Evolutionary conservation across 2,329 filamentous ascomycete genomes (phyloP).

Genomic region (Phialemoniopsis sp.): DNA sequence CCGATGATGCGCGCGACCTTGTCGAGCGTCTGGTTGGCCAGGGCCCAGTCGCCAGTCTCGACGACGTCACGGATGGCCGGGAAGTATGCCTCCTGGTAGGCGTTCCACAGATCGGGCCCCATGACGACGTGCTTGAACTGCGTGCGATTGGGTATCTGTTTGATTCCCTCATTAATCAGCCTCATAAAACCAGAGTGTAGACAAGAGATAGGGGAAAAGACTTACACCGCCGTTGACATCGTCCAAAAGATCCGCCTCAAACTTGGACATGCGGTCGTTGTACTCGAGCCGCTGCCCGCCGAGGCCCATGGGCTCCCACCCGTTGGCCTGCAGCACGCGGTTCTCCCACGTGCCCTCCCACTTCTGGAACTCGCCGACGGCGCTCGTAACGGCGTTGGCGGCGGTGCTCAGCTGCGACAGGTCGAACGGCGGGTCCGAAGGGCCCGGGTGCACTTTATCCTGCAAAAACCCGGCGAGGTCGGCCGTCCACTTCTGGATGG

Average conservation of each 20-base stretch:
- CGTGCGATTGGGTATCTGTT: conserved; percentile 73
- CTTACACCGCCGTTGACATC: conserved; percentile 69
- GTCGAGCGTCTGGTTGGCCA: conserved; percentile 64
- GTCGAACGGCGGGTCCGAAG: conserved; percentile 33
- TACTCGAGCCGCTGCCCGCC: conserved; percentile 67
- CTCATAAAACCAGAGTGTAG: too few relatives aligned
- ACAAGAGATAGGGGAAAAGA: conserved; percentile 18
- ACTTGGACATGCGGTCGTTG: conserved; percentile 73
- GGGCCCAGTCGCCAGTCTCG: conserved; percentile 64
- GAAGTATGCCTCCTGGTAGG: conserved; percentile 65
- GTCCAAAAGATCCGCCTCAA: conserved; percentile 83
- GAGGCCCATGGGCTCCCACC: conserved; percentile 70
- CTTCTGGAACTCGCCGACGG: conserved; percentile 61
- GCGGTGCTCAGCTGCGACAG: conserved; percentile 61
- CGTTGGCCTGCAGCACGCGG: conserved; percentile 64
- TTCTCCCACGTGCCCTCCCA: conserved; percentile 79
- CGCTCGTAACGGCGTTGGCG: conserved; percentile 52
- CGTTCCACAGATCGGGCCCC: conserved; percentile 75
- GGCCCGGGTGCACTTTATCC: conserved; percentile 21
- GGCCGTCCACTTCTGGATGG: conserved; percentile 58
- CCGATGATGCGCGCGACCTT: conserved; percentile 67
- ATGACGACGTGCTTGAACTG: conserved; percentile 95
- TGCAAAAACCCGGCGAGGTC: conserved; percentile 34
- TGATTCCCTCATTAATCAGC: too few relatives aligned
- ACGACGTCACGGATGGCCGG: conserved; percentile 83